Base-by-base conservation (phyloP, 2,329 filamentous ascomycete genomes). In the Colletotrichum truncatum region DNA sequence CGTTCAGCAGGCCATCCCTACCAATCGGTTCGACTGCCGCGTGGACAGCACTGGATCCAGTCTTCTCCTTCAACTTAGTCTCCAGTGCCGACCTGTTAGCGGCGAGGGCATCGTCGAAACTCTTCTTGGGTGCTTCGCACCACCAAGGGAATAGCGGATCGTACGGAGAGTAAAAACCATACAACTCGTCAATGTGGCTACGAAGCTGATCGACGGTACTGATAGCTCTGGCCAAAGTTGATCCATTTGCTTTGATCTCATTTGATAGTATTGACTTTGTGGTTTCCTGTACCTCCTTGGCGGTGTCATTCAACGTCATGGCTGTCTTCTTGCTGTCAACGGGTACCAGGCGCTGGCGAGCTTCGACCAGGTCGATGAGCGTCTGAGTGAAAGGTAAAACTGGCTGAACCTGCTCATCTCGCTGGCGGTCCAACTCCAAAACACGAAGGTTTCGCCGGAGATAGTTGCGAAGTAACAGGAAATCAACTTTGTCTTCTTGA, bases 131-230 rank as follows among this genome's bases (percentile, higher is more conserved):
- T 6, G 76, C 71, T 1, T 76, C 73, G 0, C 82, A 79, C 87
- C 87, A 89, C 84, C 85, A 89, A 41, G 85, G 81, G 57, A 87
- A 88, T 12, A 79, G 60, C 1, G 87, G 85, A 66, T 89, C 84
- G 68, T 88, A 89, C 3, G 81, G 81, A 28, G 77, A 75, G 70
- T 86, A 88, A 69, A 88, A 89, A 0, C 51, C 64, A 57, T 78
- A 81, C 70, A 81, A 82, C 67, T 88, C 84, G 2, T 74, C 67
- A 0, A 89, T 72, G 51, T 81, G 78, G 0, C 32, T 53, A 0
- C 75, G 73, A 4, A 89, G 71, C 25, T 81, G 73, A 4, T 75
- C 79, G 10, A 79, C 76, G 26, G 81, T 80, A 25, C 77, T 75
- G 43, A 77, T 74, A 10, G 64, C 64, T 5, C 60, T 45, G n/a